phyloP scores from a whole-genome alignment of 441 rosid genomes.

The Arabidopsis hybrid region DNA sequence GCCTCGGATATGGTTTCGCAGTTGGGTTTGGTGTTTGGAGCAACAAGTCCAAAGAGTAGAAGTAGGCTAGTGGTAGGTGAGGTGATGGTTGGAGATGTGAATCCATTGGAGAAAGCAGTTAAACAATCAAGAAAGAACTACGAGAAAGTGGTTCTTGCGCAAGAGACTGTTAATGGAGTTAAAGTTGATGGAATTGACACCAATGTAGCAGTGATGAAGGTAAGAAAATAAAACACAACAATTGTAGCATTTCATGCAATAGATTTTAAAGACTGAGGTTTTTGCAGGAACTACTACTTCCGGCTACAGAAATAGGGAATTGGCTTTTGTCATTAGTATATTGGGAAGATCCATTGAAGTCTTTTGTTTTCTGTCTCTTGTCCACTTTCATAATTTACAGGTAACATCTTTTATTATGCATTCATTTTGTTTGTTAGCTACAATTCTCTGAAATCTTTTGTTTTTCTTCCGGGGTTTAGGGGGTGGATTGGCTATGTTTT shows the following conservation, averaged over 20 bases:
- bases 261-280: background rate
- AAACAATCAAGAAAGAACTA: conserved; percentile 81
- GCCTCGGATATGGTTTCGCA: conserved; percentile 79
- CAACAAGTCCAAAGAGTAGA: conserved; percentile 57
- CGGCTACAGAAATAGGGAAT: conserved; percentile 68
- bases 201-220: conserved; percentile 98
- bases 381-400: conserved; percentile 67
- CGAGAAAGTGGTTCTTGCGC: conserved; percentile 75
- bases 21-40: conserved; percentile 72
- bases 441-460: conserved; percentile 4
- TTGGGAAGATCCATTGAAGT: conserved; percentile 85
- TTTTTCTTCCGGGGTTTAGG: conserved; percentile 47
- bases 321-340: conserved; percentile 61
- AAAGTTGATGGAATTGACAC: conserved; percentile 95
- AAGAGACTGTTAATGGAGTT: conserved; percentile 87
- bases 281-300: conserved; percentile 80
- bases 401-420: conserved; percentile 42
- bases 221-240: conserved; percentile 30
- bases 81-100: conserved; percentile 83
- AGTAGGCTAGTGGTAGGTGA: conserved; percentile 73
- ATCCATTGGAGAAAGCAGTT: conserved; percentile 76
- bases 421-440: background rate
- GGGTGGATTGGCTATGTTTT: conserved; percentile 75
- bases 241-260: background rate
- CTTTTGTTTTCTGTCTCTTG: conserved; percentile 75